Evolutionary conservation across 768 basidiomycete genomes (phyloP).

Genomic region (Boletus tylopilopsis): DNA sequence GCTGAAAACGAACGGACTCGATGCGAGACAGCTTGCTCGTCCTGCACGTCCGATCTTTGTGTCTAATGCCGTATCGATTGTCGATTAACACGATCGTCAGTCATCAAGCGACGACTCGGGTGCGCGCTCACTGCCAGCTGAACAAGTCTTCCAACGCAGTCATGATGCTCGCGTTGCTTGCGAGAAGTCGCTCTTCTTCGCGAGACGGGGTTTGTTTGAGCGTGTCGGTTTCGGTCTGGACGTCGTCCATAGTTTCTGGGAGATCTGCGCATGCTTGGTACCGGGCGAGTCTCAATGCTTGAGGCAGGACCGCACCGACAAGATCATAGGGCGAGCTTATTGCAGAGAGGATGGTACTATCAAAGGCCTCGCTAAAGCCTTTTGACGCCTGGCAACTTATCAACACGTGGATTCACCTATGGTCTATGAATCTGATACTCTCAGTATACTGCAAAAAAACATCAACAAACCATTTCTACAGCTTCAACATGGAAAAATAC

Average conservation of each 20-base stretch:
- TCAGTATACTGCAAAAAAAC: no score
- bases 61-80: no score
- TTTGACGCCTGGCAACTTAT: no score
- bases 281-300: constrained; percentile 11
- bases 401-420: no score
- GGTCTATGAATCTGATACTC: no score
- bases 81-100: no score
- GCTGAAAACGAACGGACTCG: constrained; percentile 30
- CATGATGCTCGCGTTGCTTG: constrained; percentile 20
- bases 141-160: constrained; percentile 34
- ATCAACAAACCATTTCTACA: no score
- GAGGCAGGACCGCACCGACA: constrained; percentile 29
- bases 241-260: not conserved
- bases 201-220: constrained; percentile 14
- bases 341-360: not conserved
- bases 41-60: constrained; percentile 32
- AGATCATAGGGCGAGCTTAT: constrained; percentile 11
- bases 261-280: not conserved
- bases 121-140: constrained; percentile 35
- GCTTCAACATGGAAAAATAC: no score
- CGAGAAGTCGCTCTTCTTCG: constrained; percentile 24
- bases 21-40: constrained; percentile 25
- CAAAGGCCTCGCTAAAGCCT: not conserved
- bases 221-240: constrained; percentile 6
- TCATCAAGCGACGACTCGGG: no score